These are phyloP conservation scores for Leccinum subgranulosum DNA, from an alignment of 768 basidiomycete species.

Conservation along the genomic window DNA sequence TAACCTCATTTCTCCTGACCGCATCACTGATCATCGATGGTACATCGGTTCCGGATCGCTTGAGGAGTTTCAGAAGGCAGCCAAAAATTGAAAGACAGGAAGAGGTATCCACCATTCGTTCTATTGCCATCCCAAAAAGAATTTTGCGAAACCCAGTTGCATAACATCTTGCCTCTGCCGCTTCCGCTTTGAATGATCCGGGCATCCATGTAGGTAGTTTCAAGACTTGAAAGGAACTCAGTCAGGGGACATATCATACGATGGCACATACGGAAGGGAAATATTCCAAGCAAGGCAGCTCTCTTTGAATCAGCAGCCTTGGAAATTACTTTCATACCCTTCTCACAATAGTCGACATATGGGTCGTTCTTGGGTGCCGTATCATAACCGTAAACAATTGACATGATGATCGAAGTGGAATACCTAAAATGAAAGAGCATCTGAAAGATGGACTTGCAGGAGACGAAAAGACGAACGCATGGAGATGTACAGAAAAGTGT, in stretches of 20 bases:
- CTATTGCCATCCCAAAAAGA: conserved; percentile 24
- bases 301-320: conserved; percentile 17
- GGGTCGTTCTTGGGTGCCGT: conserved; percentile 18
- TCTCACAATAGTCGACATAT: conserved; percentile 18
- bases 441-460: not conserved
- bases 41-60: conserved; percentile 16
- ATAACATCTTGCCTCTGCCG: conserved; percentile 10
- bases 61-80: not conserved
- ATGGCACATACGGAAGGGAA: conserved; percentile 26
- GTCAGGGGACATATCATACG: not conserved
- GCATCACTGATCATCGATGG: conserved; percentile 22
- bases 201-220: conserved; percentile 27
- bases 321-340: conserved; percentile 13
- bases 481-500: conserved; percentile 22
- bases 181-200: conserved; percentile 21
- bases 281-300: conserved; percentile 20
- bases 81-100: not conserved
- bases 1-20: conserved; percentile 17
- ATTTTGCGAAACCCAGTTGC: conserved; percentile 15
- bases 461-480: conserved; percentile 18
- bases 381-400: conserved; percentile 27
- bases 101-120: conserved; percentile 16
- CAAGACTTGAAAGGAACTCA: conserved; percentile 15
- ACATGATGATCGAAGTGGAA: conserved; percentile 26
- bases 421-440: conserved; percentile 15